Conservation (phyloP, 805 yeast species). For the Candida berthetii region DNA sequence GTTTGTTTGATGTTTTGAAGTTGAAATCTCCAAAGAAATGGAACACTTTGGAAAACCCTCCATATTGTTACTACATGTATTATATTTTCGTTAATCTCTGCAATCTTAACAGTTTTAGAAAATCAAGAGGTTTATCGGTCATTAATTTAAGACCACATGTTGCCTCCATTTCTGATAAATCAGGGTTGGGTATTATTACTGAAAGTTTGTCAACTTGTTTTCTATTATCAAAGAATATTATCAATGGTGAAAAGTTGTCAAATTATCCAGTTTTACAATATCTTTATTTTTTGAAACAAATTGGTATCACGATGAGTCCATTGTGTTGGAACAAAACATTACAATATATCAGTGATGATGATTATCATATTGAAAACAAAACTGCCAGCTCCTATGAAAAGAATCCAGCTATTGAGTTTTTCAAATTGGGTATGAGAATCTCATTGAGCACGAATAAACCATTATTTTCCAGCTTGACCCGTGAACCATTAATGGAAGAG, state of each 20-base stretch:
- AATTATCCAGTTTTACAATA: conserved; percentile 19
- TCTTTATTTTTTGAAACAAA: conserved; percentile 19
- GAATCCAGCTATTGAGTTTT: conserved; percentile 18
- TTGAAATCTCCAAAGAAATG: conserved; percentile 24
- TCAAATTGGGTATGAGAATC: conserved; percentile 18
- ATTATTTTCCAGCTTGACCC: conserved; percentile 17
- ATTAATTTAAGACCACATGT: conserved; percentile 17
- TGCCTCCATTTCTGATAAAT: conserved; percentile 14
- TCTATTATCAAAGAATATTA: conserved; percentile 15
- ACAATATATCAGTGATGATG: conserved; percentile 17
- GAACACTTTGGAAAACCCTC: conserved; percentile 29
- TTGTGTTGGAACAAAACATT: conserved; percentile 22
- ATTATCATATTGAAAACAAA: conserved; percentile 5
- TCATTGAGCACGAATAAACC: conserved; percentile 19
- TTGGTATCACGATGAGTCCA: conserved; percentile 23
- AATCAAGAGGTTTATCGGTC: conserved; percentile 8
- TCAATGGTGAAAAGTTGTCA: conserved; percentile 18
- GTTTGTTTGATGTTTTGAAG: conserved; percentile 12
- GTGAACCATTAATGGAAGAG: conserved; percentile 23
- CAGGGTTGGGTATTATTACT: conserved; percentile 20
- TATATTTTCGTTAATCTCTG: conserved; percentile 22
- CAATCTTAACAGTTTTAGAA: conserved; percentile 16
- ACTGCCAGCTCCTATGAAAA: conserved; percentile 10
- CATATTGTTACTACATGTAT: conserved; percentile 31
- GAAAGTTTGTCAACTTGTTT: conserved; percentile 17